A percentile compares a stretch with the other conserved stretches of the same genome.
These are phyloP conservation scores for Vigna radiata DNA, from an alignment of 306 rosid genomes.

Conservation along the genomic window DNA sequence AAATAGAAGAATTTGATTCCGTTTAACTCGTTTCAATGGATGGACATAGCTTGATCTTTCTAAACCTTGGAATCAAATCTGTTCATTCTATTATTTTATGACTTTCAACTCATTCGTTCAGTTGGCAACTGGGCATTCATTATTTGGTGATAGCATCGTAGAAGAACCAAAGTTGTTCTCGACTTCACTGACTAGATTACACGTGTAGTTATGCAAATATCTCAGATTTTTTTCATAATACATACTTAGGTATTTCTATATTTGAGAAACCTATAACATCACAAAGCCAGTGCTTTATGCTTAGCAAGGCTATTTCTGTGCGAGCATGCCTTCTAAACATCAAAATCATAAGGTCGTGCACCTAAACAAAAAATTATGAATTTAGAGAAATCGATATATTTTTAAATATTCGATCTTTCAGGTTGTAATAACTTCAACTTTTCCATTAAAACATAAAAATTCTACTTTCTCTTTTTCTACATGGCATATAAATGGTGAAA, in stretches of 20 bases:
- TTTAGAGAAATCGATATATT: not conserved
- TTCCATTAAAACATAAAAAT: constrained; percentile 1
- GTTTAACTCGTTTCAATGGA: constrained; percentile 36
- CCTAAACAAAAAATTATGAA: too few species aligned
- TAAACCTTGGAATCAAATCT: constrained; percentile 44
- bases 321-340: not conserved
- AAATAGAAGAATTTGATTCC: constrained; percentile 54
- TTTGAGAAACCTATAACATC: not conserved
- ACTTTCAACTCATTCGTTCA: constrained; percentile 19
- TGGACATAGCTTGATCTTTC: constrained; percentile 11
- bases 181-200: not conserved
- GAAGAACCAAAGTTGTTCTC: not conserved
- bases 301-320: not conserved
- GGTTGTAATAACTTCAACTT: not conserved
- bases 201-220: not conserved
- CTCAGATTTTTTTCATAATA: too few species aligned
- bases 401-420: not conserved
- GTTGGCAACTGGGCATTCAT: constrained; percentile 10
- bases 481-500: not conserved
- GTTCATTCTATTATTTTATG: not conserved
- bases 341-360: not conserved
- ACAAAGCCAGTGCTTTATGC: not conserved
- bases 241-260: not conserved
- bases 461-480: not conserved
- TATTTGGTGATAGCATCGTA: not conserved